These are phyloP conservation scores for Nicotiana knightiana DNA, from an alignment of 257 asterid genomes.

Conservation along the genomic window DNA sequence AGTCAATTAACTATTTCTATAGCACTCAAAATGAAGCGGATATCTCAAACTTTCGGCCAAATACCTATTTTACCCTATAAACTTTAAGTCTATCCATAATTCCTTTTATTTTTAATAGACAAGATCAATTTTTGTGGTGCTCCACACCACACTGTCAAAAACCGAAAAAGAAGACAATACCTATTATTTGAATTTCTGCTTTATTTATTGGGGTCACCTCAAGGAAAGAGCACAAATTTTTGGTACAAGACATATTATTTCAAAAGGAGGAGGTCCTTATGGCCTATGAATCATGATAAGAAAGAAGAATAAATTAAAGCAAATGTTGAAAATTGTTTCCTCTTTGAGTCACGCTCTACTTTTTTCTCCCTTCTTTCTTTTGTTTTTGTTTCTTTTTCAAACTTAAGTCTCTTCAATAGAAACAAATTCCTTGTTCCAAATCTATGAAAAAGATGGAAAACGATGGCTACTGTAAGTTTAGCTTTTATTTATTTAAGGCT, in stretches of 20 bases:
- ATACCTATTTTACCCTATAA: too few relatives aligned
- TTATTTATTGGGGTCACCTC: constrained; percentile 62
- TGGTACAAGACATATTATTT: constrained; percentile 38
- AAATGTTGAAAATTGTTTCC: constrained; percentile 20
- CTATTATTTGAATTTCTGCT: background rate
- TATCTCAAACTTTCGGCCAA: too few relatives aligned
- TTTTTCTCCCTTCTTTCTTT: background rate
- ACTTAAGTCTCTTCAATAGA: constrained; percentile 9
- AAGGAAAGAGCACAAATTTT: constrained; percentile 30
- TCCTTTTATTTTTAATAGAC: background rate
- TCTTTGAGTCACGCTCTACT: constrained; percentile 15
- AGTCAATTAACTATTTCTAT: too few relatives aligned
- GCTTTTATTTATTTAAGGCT: too few relatives aligned
- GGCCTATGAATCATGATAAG: constrained; percentile 25
- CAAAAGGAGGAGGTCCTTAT: constrained; percentile 15
- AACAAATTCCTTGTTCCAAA: constrained; percentile 22
- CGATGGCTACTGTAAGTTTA: too few relatives aligned
- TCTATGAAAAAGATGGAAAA: background rate
- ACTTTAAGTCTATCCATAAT: background rate
- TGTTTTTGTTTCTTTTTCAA: background rate
- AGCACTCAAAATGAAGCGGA: too few relatives aligned
- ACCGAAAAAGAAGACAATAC: background rate
- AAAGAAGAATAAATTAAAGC: constrained; percentile 17
- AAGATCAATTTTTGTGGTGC: background rate
- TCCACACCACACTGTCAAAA: background rate